Conservation (phyloP, 805 yeast genomes). For the Metschnikowia reukaufii region DNA sequence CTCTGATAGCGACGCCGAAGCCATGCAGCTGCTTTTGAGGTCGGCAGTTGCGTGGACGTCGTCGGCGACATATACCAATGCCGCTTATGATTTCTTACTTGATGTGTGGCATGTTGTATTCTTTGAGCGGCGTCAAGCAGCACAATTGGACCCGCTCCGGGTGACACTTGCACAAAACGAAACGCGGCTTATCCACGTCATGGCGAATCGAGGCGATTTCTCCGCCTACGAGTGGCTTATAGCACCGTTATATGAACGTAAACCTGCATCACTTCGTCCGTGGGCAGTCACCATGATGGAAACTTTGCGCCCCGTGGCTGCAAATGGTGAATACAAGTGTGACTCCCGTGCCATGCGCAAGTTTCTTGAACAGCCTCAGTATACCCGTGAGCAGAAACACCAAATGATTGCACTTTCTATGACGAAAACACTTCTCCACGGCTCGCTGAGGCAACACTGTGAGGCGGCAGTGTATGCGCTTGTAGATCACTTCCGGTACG, state of each 20-base stretch:
- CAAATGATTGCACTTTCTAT: conserved; percentile 18
- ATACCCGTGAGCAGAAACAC: conserved; percentile 22
- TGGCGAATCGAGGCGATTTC: conserved; percentile 30
- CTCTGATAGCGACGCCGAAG: conserved; percentile 11
- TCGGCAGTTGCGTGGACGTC: conserved; percentile 26
- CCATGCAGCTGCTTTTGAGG: conserved; percentile 21
- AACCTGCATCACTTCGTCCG: conserved; percentile 3
- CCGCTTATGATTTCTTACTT: conserved; percentile 21
- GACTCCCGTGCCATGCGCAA: not conserved
- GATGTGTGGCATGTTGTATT: conserved; percentile 28
- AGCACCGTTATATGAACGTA: conserved; percentile 19
- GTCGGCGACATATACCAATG: conserved; percentile 19
- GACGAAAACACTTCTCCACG: conserved; percentile 20
- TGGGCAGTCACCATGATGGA: conserved; percentile 19
- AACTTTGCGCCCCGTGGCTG: conserved; percentile 21
- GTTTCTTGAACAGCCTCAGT: conserved; percentile 18
- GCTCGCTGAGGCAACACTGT: not conserved
- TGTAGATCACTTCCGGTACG: not conserved
- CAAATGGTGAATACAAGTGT: not conserved
- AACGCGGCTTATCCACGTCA: conserved; percentile 25
- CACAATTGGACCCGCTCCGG: conserved; percentile 2
- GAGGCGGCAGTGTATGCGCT: not conserved
- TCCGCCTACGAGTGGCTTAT: conserved; percentile 19
- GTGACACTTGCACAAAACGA: conserved; percentile 19
- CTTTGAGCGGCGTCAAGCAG: not conserved